Conservation (phyloP, 306 rosid species). For the Canavalia gladiata region DNA sequence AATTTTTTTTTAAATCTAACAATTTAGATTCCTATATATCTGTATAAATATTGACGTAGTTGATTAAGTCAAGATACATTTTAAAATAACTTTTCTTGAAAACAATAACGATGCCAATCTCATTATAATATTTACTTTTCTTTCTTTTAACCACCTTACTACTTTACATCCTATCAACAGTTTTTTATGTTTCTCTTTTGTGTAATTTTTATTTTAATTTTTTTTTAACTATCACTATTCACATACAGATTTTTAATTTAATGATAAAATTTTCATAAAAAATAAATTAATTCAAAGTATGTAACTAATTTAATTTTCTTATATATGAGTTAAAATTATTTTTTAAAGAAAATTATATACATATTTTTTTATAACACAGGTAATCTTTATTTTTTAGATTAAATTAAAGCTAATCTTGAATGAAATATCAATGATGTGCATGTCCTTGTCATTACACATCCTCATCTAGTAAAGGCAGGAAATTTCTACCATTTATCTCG, state of each 20-base stretch:
- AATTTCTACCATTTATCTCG: not conserved
- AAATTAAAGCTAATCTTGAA: not conserved
- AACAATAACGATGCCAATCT: not conserved
- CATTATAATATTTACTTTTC: not conserved
- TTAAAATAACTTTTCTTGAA: not conserved
- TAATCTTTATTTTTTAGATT: not conserved
- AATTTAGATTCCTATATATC: no score
- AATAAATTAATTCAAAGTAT: not conserved
- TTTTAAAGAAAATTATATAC: not conserved
- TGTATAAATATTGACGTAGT: not conserved
- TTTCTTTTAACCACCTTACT: not conserved
- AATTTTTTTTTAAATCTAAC: no score
- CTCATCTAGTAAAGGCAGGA: slow-evolving; percentile 4
- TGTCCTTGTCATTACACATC: not conserved
- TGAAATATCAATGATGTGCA: not conserved
- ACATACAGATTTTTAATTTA: not conserved
- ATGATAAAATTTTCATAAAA: not conserved
- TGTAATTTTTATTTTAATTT: not conserved
- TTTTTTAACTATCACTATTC: not conserved
- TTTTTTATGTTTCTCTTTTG: not conserved
- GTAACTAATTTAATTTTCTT: not conserved
- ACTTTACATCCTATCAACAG: not conserved
- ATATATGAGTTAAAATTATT: not conserved
- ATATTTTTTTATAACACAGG: not conserved
- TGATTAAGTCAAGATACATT: not conserved